A percentile compares a stretch with the other conserved stretches of the same genome.
Conservation (phyloP, 1,139 yeast genomes). For the Scheffersomyces titani region DNA sequence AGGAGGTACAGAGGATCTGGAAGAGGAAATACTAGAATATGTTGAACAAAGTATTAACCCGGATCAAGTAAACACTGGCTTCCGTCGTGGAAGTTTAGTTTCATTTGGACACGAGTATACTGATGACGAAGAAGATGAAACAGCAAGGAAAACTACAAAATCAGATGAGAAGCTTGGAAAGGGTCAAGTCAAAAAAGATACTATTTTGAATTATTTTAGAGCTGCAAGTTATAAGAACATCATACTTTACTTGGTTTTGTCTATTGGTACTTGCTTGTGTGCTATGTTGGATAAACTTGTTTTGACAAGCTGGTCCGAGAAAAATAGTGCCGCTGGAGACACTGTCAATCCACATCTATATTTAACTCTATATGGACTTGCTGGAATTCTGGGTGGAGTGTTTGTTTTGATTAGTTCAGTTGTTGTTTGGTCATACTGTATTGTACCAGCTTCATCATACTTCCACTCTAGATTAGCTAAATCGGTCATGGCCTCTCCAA, state of each 20-base stretch:
- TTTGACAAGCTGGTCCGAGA: constrained; percentile 29
- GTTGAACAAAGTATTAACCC: constrained; percentile 4
- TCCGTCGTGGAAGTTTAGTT: constrained; percentile 21
- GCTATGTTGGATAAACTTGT: constrained; percentile 23
- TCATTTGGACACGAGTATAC: constrained; percentile 22
- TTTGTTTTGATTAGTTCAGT: constrained; percentile 22
- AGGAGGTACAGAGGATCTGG: background rate
- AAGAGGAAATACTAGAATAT: background rate
- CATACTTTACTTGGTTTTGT: constrained; percentile 20
- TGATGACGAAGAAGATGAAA: constrained; percentile 17
- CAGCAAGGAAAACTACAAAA: constrained; percentile 17
- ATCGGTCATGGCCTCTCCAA: constrained; percentile 29
- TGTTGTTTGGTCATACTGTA: constrained; percentile 28
- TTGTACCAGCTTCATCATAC: constrained; percentile 23
- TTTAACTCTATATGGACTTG: constrained; percentile 20
- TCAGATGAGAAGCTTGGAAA: constrained; percentile 22
- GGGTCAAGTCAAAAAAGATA: constrained; percentile 25
- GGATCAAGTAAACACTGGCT: constrained; percentile 11
- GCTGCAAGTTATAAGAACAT: constrained; percentile 28
- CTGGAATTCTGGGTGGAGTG: constrained; percentile 24
- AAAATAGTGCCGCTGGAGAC: constrained; percentile 20
- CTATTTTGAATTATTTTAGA: constrained; percentile 24
- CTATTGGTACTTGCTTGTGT: constrained; percentile 15
- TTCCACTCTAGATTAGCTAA: constrained; percentile 29
- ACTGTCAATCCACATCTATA: constrained; percentile 19